Base-by-base conservation (phyloP, 805 yeast species). In the Diddensiella caesifluorescens region DNA sequence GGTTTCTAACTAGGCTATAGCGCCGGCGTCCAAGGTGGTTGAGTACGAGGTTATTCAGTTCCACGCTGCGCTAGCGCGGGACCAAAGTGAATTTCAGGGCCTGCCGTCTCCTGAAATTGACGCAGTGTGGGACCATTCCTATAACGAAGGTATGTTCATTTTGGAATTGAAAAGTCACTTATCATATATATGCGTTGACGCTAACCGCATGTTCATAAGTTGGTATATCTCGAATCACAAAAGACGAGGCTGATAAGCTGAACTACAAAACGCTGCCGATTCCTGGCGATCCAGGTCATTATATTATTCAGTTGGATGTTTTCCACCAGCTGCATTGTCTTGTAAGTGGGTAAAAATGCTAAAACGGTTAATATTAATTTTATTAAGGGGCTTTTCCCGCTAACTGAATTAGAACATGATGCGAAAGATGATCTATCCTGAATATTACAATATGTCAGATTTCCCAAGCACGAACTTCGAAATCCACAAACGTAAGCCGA, bases 271-370 rank as follows among this genome's bases (percentile, higher is more conserved):
- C 41, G 5, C 12, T 38, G 9, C 35, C 35, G 6, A 25, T 30
- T 13, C 41, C 41, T 15, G 38, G 28, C 7, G 41, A 38, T 22
- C 41, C 41, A 6, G 41, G 27, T 13, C 28, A 38, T 30, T 26
- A 38, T 20, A 16, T 38, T 9, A 15, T 22, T 6, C 23, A 32
- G 19, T n/a, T 38, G 22, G 41, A 38, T 13, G 41, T 29, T 4
- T 38, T 38, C 35, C 41, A 38, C 22, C 35, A 38, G 21, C 21
- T 38, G 38, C 41, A 38, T 28, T 38, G 41, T 21, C 18, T 38
- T 9, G 36, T 32, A 32, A 10, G 36, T 32, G 15, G 6, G 9
- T 32, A 5, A 10, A 10, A 10, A n/a, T n/a, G n/a, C n/a, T n/a
- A n/a, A n/a, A n/a, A n/a, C n/a, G n/a, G n/a, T n/a, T n/a, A n/a